Evolutionary conservation across 2,329 filamentous ascomycete genomes (phyloP).

Genomic region (Westerdykella aurantiaca): DNA sequence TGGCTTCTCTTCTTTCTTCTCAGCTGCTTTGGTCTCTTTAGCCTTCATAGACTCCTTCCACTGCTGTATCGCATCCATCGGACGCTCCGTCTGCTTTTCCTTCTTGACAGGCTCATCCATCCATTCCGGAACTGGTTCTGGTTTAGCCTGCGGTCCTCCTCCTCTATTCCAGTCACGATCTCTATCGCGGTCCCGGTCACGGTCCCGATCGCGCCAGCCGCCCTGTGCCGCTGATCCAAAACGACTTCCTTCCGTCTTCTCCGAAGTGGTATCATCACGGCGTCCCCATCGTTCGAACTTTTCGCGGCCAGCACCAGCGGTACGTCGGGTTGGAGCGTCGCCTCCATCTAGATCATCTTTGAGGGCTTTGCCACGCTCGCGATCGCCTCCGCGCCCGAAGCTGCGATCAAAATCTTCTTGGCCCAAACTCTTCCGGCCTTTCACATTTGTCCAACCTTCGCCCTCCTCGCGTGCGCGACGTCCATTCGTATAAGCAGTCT

Average conservation of each 20-base stretch:
- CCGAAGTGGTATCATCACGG: constrained; percentile 49
- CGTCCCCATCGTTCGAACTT: constrained; percentile 71
- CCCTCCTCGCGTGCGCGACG: constrained; percentile 48
- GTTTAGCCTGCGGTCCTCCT: constrained; percentile 43
- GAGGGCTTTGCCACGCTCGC: constrained; percentile 52
- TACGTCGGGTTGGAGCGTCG: constrained; percentile 53
- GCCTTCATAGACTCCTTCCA: constrained; percentile 92
- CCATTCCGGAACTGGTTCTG: constrained; percentile 76
- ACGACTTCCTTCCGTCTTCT: constrained; percentile 42
- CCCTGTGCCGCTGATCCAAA: constrained; percentile 38
- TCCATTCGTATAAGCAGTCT: constrained; percentile 33
- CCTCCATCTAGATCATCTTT: constrained; percentile 38
- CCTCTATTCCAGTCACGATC: constrained; percentile 32
- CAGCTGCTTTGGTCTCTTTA: constrained; percentile 45
- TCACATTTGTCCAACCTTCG: constrained; percentile 70
- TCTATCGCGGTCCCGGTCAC: constrained; percentile 35
- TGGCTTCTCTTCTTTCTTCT: constrained; percentile 40
- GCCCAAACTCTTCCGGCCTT: constrained; percentile 68
- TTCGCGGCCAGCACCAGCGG: constrained; percentile 55
- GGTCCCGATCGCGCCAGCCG: constrained; percentile 54
- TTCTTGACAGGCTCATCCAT: constrained; percentile 63
- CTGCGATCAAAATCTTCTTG: constrained; percentile 67
- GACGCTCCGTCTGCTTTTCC: constrained; percentile 65
- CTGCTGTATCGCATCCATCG: constrained; percentile 85
- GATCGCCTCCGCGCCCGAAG: constrained; percentile 47